Percentiles rank a stretch among this genome's conserved stretches.
These are phyloP conservation scores for Oleoguttula mirabilis DNA, from an alignment of 495 filamentous ascomycete species.

Conservation along the genomic window DNA sequence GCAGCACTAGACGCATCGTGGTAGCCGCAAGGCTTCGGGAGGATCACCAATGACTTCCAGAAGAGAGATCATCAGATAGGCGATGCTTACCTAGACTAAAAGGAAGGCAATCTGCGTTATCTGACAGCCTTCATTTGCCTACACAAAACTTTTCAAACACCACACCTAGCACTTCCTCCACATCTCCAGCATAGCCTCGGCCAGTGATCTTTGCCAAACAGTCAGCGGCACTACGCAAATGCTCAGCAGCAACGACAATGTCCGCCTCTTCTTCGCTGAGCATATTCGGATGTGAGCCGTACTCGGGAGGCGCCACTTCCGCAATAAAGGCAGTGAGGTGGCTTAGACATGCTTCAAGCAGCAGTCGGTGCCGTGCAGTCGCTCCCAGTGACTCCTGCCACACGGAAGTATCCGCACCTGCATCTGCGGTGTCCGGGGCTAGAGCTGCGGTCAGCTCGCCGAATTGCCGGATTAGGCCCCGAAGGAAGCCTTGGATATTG, in stretches of 20 bases:
- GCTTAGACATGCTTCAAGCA: conserved; percentile 57
- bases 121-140: conserved; percentile 43
- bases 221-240: conserved; percentile 69
- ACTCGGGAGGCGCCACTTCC: conserved; percentile 9
- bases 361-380: conserved; percentile 73
- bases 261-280: conserved; percentile 43
- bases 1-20: no score
- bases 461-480: conserved; percentile 56
- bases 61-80: no score
- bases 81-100: no score
- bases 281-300: conserved; percentile 26
- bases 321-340: conserved; percentile 60
- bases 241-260: conserved; percentile 89
- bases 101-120: not conserved
- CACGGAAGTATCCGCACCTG: conserved; percentile 36
- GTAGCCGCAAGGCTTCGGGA: no score
- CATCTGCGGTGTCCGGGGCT: conserved; percentile 17
- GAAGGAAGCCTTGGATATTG: conserved; percentile 55
- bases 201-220: conserved; percentile 78
- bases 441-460: conserved; percentile 55
- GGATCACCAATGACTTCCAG: no score
- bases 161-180: conserved; percentile 92
- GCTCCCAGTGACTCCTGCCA: conserved; percentile 82
- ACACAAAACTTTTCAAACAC: conserved; percentile 95
- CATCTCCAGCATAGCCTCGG: conserved; percentile 73